phyloP scores from a whole-genome alignment of 805 yeast species.

The Metschnikowia henanensis region DNA sequence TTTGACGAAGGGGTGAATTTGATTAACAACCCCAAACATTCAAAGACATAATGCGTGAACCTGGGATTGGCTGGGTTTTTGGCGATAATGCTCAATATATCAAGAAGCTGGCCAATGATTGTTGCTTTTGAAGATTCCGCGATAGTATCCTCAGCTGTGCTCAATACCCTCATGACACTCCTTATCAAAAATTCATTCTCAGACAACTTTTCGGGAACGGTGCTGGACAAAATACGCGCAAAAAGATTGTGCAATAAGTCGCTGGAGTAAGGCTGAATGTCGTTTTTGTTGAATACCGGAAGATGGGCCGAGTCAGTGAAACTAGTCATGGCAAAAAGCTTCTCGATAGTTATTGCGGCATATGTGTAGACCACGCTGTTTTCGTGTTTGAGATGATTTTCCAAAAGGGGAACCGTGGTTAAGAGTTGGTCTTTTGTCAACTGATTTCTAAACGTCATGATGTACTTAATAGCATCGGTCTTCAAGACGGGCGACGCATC shows the following conservation, averaged over 20 bases:
- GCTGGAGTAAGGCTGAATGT: conserved; percentile 60
- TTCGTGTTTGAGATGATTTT: conserved; percentile 59
- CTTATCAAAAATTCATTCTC: conserved; percentile 95
- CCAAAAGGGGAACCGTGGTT: conserved; percentile 76
- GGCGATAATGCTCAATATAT: conserved; percentile 67
- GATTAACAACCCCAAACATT: conserved; percentile 76
- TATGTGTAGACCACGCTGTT: conserved; percentile 86
- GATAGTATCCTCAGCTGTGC: conserved; percentile 70
- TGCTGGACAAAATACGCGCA: conserved; percentile 51
- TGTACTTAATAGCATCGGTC: conserved; percentile 91
- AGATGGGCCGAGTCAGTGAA: conserved; percentile 47
- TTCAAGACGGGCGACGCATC: conserved; percentile 73
- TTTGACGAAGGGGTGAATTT: conserved; percentile 41
- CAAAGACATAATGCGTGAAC: conserved; percentile 89
- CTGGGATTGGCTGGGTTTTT: conserved; percentile 95
- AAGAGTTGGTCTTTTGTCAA: conserved; percentile 80
- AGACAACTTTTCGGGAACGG: conserved; percentile 83
- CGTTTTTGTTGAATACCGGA: conserved; percentile 69
- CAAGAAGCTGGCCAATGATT: conserved; percentile 61
- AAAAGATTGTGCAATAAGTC: conserved; percentile 67
- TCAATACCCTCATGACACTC: conserved; percentile 78
- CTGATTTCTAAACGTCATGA: conserved; percentile 89
- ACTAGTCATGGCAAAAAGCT: conserved; percentile 75
- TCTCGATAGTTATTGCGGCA: conserved; percentile 90
- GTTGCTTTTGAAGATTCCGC: conserved; percentile 42